phyloP scores from a whole-genome alignment of 805 yeast species.

The Blastobotrys parvus region DNA sequence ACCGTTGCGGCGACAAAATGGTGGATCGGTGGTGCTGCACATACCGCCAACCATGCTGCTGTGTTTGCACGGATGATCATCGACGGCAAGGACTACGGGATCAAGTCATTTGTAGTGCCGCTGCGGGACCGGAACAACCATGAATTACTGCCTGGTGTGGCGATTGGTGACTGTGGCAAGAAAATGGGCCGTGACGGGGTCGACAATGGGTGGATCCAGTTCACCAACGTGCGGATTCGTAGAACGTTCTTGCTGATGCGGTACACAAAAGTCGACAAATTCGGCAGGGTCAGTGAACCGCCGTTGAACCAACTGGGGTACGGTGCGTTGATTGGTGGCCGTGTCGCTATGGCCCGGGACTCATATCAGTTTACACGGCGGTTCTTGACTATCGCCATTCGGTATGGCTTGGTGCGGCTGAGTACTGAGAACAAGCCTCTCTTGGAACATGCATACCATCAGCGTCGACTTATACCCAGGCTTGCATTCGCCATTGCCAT shows the following conservation, averaged over 20 bases:
- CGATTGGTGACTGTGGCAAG: conserved; percentile 86
- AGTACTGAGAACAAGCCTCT: conserved; percentile 39
- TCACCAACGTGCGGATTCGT: conserved; percentile 73
- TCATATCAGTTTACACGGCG: conserved; percentile 74
- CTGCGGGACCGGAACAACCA: conserved; percentile 61
- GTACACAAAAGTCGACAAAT: conserved; percentile 60
- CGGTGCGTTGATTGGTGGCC: conserved; percentile 77
- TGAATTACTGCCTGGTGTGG: conserved; percentile 65
- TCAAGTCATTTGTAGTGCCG: conserved; percentile 85
- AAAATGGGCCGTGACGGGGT: conserved; percentile 96
- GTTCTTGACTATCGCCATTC: conserved; percentile 70
- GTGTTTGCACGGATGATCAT: conserved; percentile 77
- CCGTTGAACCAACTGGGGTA: conserved; percentile 83
- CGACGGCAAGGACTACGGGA: conserved; percentile 79
- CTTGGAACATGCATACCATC: conserved; percentile 81
- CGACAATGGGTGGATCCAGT: conserved; percentile 95
- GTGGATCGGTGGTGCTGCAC: conserved; percentile 99
- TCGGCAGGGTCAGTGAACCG: conserved; percentile 64
- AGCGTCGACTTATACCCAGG: conserved; percentile 73
- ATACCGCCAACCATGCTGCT: conserved; percentile 79
- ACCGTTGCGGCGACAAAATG: conserved; percentile 91
- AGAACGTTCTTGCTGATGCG: conserved; percentile 72
- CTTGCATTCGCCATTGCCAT: conserved; percentile 71
- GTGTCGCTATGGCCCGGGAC: conserved; percentile 84
- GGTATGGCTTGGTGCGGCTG: conserved; percentile 83